Base-by-base conservation (phyloP, 352 stramenopile species). In the Pythium dissimile region DNA sequence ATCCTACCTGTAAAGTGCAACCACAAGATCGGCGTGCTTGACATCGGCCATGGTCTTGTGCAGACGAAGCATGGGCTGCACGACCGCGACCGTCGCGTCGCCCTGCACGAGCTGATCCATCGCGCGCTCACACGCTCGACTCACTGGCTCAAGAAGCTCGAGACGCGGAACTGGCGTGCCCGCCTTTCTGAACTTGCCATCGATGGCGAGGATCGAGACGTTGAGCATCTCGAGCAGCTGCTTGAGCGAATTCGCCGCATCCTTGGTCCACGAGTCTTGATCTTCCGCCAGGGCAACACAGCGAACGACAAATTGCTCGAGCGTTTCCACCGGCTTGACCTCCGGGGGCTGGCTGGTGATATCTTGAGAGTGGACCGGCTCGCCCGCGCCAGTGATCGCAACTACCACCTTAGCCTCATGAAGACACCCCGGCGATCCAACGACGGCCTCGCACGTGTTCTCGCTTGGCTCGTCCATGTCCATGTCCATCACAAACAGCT, bases 1-100 rank as follows among this genome's bases (percentile, higher is more conserved):
- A 8, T 24, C 46, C 7, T 39, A 64, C 56, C 47, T 58, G 12
- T 24, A 1, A 21, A 57, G 20, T 1, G 34, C 13, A 18, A 46
- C 21, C n/a, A 57, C 43, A 4, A 64, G 31, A 18, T 51, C 26
- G 18, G 46, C 28, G 21, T 64, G 56, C 23, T 30, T 21, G 0
- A 58, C 32, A 13, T 3, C 2, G 1, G 20, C 4, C 1, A 45
- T 39, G 18, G 24, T 42, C 11, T 52, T 18, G 24, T 54, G 38
- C 4, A 64, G 56, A 39, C 48, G 30, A 0, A 58, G 56, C 21
- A 52, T 12, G 1, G 31, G 27, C 10, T 26, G 48, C 10, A 30
- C 48, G 27, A 51, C 8, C 1, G 5, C 3, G 3, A 54, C 12
- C 11, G 35, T 30, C 21, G 47, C 30, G 1, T 45, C 16, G 3